phyloP scores from a whole-genome alignment of 176 grass and related monocot species.

The Musa schizocarpa region DNA sequence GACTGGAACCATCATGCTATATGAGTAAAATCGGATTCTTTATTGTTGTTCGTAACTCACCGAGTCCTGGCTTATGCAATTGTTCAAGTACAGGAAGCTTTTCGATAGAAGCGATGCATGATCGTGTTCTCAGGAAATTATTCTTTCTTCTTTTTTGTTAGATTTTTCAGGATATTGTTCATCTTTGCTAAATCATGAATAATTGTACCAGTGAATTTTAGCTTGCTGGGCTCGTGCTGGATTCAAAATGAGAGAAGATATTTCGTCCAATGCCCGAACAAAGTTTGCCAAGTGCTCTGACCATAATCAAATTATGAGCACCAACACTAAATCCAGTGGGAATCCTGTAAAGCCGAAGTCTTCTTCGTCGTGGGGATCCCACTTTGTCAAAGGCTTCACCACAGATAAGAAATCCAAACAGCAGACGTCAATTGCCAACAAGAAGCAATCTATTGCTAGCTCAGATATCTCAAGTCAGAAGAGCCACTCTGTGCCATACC shows the following conservation, averaged over 20 bases:
- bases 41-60: not conserved
- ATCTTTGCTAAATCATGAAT: slow-evolving; percentile 1
- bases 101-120: not conserved
- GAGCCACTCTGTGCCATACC: slow-evolving; percentile 46
- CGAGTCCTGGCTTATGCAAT: too few species aligned
- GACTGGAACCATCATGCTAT: too few species aligned
- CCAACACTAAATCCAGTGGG: slow-evolving; percentile 44
- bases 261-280: slow-evolving; percentile 81
- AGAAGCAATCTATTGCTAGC: slow-evolving; percentile 56
- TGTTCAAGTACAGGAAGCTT: not conserved
- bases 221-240: not conserved
- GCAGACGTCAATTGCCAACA: slow-evolving; percentile 39
- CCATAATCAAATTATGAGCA: slow-evolving; percentile 18
- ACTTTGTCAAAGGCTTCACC: slow-evolving; percentile 87
- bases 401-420: slow-evolving; percentile 86
- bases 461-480: slow-evolving; percentile 40
- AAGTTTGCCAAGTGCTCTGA: slow-evolving; percentile 65
- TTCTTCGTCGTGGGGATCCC: slow-evolving; percentile 93
- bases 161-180: not conserved
- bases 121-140: not conserved
- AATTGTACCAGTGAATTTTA: slow-evolving; percentile 22
- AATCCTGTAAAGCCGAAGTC: slow-evolving; percentile 68
- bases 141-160: not conserved
- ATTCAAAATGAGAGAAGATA: slow-evolving; percentile 77
- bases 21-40: not conserved